These are phyloP conservation scores for Isatis tinctoria DNA, from an alignment of 345 rosid genomes.

Conservation along the genomic window DNA sequence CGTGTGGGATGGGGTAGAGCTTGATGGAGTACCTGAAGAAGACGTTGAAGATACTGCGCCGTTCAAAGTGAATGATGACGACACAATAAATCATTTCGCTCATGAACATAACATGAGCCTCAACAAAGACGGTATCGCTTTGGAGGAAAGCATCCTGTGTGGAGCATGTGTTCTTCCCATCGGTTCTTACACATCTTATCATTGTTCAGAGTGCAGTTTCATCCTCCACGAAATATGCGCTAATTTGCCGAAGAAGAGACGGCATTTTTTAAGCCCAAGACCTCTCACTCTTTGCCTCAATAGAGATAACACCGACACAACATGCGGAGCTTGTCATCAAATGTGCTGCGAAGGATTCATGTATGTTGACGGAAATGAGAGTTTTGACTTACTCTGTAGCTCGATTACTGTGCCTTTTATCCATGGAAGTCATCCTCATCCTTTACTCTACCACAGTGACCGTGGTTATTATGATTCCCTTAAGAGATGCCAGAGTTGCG, in stretches of 20 bases:
- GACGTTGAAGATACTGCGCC: background rate
- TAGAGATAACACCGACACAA: too few species aligned
- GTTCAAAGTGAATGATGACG: background rate
- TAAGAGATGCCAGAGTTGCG: background rate
- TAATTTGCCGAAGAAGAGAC: background rate
- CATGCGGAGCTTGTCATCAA: too few species aligned
- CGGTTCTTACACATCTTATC: background rate
- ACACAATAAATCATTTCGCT: background rate
- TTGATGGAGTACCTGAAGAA: slow-evolving; percentile 1
- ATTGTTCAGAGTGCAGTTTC: background rate
- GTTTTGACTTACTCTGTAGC: background rate
- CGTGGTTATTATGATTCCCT: background rate
- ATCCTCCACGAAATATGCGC: background rate
- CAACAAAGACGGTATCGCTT: background rate
- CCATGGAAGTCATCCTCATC: background rate
- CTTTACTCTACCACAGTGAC: background rate
- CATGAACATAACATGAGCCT: background rate
- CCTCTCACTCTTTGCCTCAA: background rate
- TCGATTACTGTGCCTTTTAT: background rate
- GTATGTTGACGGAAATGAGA: too few species aligned
- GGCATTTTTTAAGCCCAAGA: background rate
- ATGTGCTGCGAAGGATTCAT: too few species aligned
- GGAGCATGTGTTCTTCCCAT: background rate
- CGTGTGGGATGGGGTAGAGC: background rate
- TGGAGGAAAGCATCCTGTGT: background rate